Evolutionary conservation across 2,329 filamentous ascomycete species (phyloP), one percentile per base, ranked within the genome.

Genomic region (Lachnellula hyalina): DNA sequence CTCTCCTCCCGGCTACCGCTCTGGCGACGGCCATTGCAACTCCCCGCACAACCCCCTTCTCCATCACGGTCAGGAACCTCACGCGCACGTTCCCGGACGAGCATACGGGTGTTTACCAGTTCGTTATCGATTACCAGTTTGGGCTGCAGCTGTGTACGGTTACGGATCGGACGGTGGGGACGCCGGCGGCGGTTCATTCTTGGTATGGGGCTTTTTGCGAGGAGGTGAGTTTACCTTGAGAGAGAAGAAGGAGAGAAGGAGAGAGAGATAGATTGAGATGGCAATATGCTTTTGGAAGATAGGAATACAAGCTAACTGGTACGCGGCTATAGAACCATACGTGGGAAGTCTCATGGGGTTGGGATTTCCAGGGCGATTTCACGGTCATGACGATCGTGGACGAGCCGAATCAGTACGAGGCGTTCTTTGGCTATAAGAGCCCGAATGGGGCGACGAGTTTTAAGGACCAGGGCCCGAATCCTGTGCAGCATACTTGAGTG

Each of bases 271-370:
- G 6, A 46, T 15, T 2, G 4, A 28, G 38, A 46, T 46, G 11
- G 23, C 23, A 23, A 28, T 15, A 7, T 32, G 44, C 32, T 14
- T 15, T 12, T 23, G 44, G 9, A 21, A 36, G n/a, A 34, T 32
- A 19, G 12, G 34, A 9, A 44, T 32, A 34, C 40, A 46, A n/a
- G 54, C 3, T 32, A 19, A 25, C 6, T 21, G 3, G 23, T 7
- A 5, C 25, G 25, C 25, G 25, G 3, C 25, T 1, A 5, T n/a
- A 59, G 53, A 49, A 49, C 17, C 15, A 36, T 15, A 49, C 38
- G 28, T 61, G 53, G 52, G 15, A 53, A 7, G 42, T 61, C 42
- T 60, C 55, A 6, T 61, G 59, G 59, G 59, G 59, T 14, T 61
- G 57, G 57, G 48, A 59, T 36, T 52, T 54, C 19, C 7, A 36